These are phyloP conservation scores for Lophium mytilinum DNA, from an alignment of 495 filamentous ascomycete species.

Conservation along the genomic window DNA sequence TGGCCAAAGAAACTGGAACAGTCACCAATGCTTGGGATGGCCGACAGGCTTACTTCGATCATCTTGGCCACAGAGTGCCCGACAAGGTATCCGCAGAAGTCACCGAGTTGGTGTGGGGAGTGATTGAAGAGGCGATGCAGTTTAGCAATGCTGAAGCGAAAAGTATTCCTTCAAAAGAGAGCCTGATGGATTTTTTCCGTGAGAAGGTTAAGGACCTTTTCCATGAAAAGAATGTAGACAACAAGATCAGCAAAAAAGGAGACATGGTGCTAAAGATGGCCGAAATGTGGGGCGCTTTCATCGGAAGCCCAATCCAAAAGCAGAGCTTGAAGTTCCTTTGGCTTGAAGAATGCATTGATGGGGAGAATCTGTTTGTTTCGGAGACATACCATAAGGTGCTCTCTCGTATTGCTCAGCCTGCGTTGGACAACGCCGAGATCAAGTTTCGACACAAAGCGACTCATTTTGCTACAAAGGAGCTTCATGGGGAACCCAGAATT, in stretches of 20 bases:
- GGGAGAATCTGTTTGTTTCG: slow-evolving; percentile 82
- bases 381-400: slow-evolving; percentile 79
- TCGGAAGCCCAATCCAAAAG: slow-evolving; percentile 64
- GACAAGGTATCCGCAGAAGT: slow-evolving; percentile 45
- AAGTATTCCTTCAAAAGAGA: slow-evolving; percentile 55
- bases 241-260: slow-evolving; percentile 34
- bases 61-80: slow-evolving; percentile 51
- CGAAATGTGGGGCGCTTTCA: slow-evolving; percentile 79
- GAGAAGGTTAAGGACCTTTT: slow-evolving; percentile 44
- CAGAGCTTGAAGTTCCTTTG: slow-evolving; percentile 92
- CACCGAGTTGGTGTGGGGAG: slow-evolving; percentile 64
- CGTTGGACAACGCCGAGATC: slow-evolving; percentile 54
- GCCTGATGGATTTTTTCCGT: slow-evolving; percentile 70
- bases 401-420: slow-evolving; percentile 54
- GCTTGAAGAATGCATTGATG: slow-evolving; percentile 91
- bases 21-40: slow-evolving; percentile 51
- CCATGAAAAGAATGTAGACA: slow-evolving; percentile 39
- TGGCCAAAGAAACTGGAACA: slow-evolving; percentile 64
- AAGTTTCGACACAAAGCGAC: slow-evolving; percentile 51
- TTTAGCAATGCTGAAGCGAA: slow-evolving; percentile 62
- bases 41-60: slow-evolving; percentile 50
- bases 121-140: slow-evolving; percentile 69
- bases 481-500: slow-evolving; percentile 19
- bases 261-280: slow-evolving; percentile 56
- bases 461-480: slow-evolving; percentile 37